Percentiles rank a stretch among this genome's conserved stretches.
Evolutionary conservation across 148 eudicot species (phyloP).

Genomic region (Heliamphora exappendiculata): DNA sequence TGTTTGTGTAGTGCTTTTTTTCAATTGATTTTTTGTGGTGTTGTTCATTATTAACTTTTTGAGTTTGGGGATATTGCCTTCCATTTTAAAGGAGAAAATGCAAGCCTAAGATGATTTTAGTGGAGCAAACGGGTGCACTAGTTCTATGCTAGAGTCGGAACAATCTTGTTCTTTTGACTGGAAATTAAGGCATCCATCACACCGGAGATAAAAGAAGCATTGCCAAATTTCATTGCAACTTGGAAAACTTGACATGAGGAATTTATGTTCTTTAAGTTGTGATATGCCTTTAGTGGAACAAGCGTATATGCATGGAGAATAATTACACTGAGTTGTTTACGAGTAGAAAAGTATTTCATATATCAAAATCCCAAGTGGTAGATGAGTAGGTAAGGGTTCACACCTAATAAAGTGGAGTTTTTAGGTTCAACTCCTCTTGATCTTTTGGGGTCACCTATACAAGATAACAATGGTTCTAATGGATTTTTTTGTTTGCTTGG

Average conservation of each 20-base stretch:
- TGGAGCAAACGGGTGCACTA: not conserved
- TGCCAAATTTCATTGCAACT: not conserved
- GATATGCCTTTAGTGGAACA: not conserved
- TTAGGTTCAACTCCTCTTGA: no score
- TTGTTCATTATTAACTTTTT: not conserved
- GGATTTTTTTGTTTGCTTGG: no score
- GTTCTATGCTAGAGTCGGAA: not conserved
- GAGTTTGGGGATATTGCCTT: no score
- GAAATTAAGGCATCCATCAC: not conserved
- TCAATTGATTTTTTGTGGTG: not conserved
- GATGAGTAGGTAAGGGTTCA: no score
- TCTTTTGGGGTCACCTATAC: no score
- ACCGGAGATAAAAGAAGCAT: not conserved
- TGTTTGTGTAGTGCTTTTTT: not conserved
- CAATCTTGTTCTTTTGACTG: not conserved
- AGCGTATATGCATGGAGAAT: not conserved
- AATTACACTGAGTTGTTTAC: not conserved
- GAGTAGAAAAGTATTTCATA: not conserved
- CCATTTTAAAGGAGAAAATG: no score
- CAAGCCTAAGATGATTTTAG: not conserved
- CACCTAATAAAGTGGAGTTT: no score
- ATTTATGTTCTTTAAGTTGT: not conserved
- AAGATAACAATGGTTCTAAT: no score
- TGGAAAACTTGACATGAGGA: not conserved
- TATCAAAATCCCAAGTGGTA: no score